Evolutionary conservation across 2,329 filamentous ascomycete species (phyloP).

Genomic region (Kalmusia sp.): DNA sequence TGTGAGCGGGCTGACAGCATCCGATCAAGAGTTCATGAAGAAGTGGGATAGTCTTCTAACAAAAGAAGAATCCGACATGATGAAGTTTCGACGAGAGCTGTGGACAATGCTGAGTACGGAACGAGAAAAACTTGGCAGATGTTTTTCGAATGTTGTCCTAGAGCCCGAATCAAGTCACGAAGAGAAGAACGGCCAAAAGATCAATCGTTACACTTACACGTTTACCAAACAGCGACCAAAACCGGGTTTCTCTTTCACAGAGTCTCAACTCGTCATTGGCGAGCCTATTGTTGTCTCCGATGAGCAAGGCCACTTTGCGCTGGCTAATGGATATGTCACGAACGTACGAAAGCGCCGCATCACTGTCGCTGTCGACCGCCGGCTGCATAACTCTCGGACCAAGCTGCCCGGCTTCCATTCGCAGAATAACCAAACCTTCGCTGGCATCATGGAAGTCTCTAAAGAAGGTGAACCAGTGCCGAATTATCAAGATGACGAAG

Average conservation of each 20-base stretch:
- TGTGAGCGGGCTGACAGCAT: conserved; percentile 76
- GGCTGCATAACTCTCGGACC: conserved; percentile 84
- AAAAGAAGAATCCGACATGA: conserved; percentile 89
- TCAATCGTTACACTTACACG: conserved; percentile 89
- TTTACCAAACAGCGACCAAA: conserved; percentile 74
- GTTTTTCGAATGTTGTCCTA: conserved; percentile 87
- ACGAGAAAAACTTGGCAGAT: conserved; percentile 85
- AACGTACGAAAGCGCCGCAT: conserved; percentile 77
- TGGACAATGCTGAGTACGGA: conserved; percentile 96
- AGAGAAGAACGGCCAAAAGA: conserved; percentile 75
- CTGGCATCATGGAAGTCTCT: conserved; percentile 87
- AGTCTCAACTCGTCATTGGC: conserved; percentile 85
- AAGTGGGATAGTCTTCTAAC: conserved; percentile 95
- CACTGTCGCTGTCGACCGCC: conserved; percentile 87
- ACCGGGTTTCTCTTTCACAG: conserved; percentile 80
- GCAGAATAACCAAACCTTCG: conserved; percentile 81
- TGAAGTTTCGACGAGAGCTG: conserved; percentile 85
- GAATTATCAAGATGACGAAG: conserved; percentile 52
- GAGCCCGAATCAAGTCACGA: conserved; percentile 77
- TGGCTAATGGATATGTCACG: conserved; percentile 90
- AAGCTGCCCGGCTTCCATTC: conserved; percentile 79
- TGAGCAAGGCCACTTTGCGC: conserved; percentile 91
- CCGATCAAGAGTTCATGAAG: conserved; percentile 82
- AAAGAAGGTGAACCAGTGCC: conserved; percentile 53
- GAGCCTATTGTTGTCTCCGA: conserved; percentile 97